Conservation (phyloP, 2,329 filamentous ascomycete species). For the Aspergillus pseudoterreus region DNA sequence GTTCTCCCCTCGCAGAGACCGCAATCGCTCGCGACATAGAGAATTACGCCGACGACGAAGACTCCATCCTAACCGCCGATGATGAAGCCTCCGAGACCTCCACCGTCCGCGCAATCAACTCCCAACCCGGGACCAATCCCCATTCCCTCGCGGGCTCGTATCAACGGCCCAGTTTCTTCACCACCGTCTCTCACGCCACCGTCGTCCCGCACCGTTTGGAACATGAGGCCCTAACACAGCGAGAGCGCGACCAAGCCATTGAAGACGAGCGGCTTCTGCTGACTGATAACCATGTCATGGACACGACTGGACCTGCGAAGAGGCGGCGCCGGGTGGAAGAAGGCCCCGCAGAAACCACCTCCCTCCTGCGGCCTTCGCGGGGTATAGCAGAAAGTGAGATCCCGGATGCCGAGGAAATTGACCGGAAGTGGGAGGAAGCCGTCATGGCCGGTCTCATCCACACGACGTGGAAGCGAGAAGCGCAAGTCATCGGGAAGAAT, state of each 20-base stretch:
- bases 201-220: slow-evolving; percentile 54
- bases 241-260: slow-evolving; percentile 52
- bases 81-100: slow-evolving; percentile 38
- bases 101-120: slow-evolving; percentile 40
- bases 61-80: slow-evolving; percentile 30
- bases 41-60: slow-evolving; percentile 58
- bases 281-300: slow-evolving; percentile 57
- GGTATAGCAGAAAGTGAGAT: slow-evolving; percentile 44
- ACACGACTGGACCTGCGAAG: slow-evolving; percentile 1
- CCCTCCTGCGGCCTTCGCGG: slow-evolving; percentile 44
- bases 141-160: slow-evolving; percentile 63
- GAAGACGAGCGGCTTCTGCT: slow-evolving; percentile 58
- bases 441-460: slow-evolving; percentile 75
- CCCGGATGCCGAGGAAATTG: slow-evolving; percentile 55
- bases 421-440: slow-evolving; percentile 80
- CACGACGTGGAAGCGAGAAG: slow-evolving; percentile 87
- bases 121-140: slow-evolving; percentile 32
- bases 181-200: slow-evolving; percentile 65
- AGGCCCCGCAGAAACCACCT: slow-evolving; percentile 41
- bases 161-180: slow-evolving; percentile 72
- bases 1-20: slow-evolving; percentile 64
- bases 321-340: slow-evolving; percentile 9
- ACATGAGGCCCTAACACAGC: slow-evolving; percentile 46
- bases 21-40: slow-evolving; percentile 65
- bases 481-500: slow-evolving; percentile 72